Conservation (phyloP, 768 basidiomycete genomes). For the Hygrophoropsis aurantiaca region DNA sequence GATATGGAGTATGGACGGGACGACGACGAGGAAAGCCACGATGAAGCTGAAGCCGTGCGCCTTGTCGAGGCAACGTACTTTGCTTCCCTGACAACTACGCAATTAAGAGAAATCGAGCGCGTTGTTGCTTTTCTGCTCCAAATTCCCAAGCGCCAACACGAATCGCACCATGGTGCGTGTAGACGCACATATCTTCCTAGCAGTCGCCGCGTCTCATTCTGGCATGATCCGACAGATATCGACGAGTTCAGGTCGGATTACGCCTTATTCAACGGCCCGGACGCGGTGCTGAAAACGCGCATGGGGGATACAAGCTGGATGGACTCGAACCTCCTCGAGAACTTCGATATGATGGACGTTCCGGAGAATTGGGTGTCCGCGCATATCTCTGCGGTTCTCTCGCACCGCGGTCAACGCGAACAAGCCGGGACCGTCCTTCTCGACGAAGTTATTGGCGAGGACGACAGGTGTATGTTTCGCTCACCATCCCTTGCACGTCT, state of each 20-base stretch:
- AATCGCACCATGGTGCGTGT: too few relatives aligned
- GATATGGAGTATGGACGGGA: too few relatives aligned
- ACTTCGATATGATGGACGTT: neutral
- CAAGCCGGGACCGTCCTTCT: constrained; percentile 18
- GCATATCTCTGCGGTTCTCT: neutral
- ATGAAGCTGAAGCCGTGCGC: constrained; percentile 8
- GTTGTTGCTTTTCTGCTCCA: constrained; percentile 21
- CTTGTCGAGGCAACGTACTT: constrained; percentile 9
- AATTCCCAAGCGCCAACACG: neutral
- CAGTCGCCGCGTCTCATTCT: too few relatives aligned
- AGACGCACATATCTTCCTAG: too few relatives aligned
- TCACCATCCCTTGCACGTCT: too few relatives aligned
- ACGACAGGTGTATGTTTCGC: constrained; percentile 22
- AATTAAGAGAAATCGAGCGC: constrained; percentile 20
- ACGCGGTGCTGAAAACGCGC: neutral
- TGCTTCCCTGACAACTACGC: constrained; percentile 7
- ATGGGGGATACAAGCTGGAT: neutral
- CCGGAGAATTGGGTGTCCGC: neutral
- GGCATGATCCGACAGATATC: too few relatives aligned
- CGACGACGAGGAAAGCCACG: constrained; percentile 3
- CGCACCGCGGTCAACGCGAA: neutral
- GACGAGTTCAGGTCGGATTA: too few relatives aligned
- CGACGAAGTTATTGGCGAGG: constrained; percentile 11
- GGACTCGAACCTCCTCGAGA: neutral
- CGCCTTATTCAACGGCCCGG: too few relatives aligned